These are phyloP conservation scores for Rachicladosporium sp. DNA, from an alignment of 2,329 filamentous ascomycete genomes.

Conservation along the genomic window DNA sequence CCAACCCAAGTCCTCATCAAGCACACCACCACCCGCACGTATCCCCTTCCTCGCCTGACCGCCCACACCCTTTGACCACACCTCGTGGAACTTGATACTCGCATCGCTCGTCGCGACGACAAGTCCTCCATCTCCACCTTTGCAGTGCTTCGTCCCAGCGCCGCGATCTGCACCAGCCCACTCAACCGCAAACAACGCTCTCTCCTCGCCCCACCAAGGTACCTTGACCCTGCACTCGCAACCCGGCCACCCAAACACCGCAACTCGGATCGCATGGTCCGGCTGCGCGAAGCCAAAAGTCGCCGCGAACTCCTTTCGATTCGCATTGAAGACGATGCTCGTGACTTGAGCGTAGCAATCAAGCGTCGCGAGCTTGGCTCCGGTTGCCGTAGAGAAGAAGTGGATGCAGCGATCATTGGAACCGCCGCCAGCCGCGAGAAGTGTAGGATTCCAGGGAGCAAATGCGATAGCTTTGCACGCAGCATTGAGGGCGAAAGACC, in stretches of 20 bases:
- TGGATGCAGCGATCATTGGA: constrained; percentile 92
- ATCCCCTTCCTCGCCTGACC: constrained; percentile 37
- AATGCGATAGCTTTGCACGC: constrained; percentile 96
- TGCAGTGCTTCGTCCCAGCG: constrained; percentile 41
- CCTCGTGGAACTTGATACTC: constrained; percentile 88
- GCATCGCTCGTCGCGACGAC: constrained; percentile 86
- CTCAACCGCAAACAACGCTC: constrained; percentile 76
- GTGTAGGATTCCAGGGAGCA: constrained; percentile 79
- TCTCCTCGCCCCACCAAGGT: constrained; percentile 66
- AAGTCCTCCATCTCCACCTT: constrained; percentile 57
- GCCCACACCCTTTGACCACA: constrained; percentile 46
- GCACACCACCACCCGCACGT: no score
- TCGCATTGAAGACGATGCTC: constrained; percentile 67
- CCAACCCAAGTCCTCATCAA: no score
- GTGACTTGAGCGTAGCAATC: constrained; percentile 90
- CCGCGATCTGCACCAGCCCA: constrained; percentile 58
- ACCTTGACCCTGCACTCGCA: constrained; percentile 77
- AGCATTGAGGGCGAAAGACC: constrained; percentile 67
- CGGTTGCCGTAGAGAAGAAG: constrained; percentile 81
- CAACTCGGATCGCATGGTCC: constrained; percentile 78
- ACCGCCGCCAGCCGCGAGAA: constrained; percentile 83
- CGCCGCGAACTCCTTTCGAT: constrained; percentile 70
- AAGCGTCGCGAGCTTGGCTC: constrained; percentile 76
- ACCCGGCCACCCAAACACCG: constrained; percentile 87
- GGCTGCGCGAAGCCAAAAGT: constrained; percentile 91